These are phyloP conservation scores for Emergomyces orientalis DNA, from an alignment of 2,329 filamentous ascomycete genomes.

Conservation along the genomic window DNA sequence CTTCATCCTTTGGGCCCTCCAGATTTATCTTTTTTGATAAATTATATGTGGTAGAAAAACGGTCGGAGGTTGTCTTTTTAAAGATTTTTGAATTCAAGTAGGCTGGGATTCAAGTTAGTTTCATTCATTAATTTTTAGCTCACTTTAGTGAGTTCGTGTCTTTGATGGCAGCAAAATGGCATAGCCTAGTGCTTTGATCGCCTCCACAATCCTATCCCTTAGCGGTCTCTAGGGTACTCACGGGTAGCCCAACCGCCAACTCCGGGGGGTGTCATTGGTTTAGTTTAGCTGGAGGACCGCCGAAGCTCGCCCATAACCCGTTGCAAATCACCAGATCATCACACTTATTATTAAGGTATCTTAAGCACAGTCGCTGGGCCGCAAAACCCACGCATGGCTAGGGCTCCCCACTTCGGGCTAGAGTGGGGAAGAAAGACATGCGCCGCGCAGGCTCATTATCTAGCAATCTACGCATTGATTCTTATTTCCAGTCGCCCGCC, in stretches of 20 bases:
- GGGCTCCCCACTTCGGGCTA: background rate
- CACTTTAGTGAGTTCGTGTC: too few species aligned
- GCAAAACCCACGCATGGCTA: too few species aligned
- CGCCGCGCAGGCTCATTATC: background rate
- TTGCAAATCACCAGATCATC: background rate
- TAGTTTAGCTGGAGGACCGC: background rate
- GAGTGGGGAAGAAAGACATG: background rate
- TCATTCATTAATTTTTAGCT: too few species aligned
- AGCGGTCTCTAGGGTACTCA: too few species aligned
- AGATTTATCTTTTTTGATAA: background rate
- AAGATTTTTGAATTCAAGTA: too few species aligned
- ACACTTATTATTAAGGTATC: too few species aligned
- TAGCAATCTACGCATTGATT: background rate
- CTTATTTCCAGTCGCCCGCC: background rate
- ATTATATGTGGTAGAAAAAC: background rate
- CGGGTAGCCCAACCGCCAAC: background rate
- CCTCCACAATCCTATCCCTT: too few species aligned
- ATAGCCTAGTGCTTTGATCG: too few species aligned
- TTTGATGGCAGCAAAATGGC: too few species aligned
- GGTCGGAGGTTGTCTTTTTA: background rate
- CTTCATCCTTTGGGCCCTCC: too few species aligned
- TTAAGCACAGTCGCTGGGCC: background rate
- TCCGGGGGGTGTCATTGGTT: background rate
- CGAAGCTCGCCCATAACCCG: background rate
- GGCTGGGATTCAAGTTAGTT: too few species aligned